Conservation (phyloP, 306 rosid genomes). For the Pueraria montana region DNA sequence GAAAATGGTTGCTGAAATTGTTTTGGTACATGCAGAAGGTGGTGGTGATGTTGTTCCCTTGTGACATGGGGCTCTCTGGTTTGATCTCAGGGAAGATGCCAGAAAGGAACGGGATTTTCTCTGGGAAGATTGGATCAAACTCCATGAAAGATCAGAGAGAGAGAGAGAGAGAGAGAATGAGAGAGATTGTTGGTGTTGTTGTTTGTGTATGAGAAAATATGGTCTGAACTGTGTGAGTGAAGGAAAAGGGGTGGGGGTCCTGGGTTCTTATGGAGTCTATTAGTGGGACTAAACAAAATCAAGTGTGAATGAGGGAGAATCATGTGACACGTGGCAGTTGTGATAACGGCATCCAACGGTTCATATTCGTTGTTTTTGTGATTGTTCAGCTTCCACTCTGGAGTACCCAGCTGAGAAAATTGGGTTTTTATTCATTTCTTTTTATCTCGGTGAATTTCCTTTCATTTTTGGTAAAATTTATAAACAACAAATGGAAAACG, state of each 20-base stretch:
- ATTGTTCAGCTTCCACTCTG: conserved; percentile 57
- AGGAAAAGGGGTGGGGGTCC: background rate
- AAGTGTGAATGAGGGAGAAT: background rate
- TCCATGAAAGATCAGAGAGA: conserved; percentile 55
- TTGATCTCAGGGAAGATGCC: conserved; percentile 32
- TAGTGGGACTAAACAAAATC: background rate
- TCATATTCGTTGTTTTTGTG: conserved; percentile 46
- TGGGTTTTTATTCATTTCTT: background rate
- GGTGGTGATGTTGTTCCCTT: background rate
- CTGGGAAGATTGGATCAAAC: conserved; percentile 39
- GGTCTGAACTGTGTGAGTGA: conserved; percentile 15
- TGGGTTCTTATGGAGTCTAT: conserved; percentile 39
- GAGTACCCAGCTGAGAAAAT: background rate
- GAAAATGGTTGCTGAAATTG: conserved; percentile 7
- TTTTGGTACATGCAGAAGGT: conserved; percentile 37
- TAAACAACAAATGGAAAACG: background rate
- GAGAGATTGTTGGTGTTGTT: background rate
- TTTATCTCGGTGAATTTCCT: background rate
- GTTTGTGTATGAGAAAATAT: background rate
- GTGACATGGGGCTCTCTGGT: background rate
- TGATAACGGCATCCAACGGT: conserved; percentile 54
- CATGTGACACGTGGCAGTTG: conserved; percentile 5
- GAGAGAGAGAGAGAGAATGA: conserved; percentile 41
- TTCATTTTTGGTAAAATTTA: background rate
- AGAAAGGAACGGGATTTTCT: conserved; percentile 38